phyloP scores from a whole-genome alignment of 306 rosid species.

The Arachis hypogaea region DNA sequence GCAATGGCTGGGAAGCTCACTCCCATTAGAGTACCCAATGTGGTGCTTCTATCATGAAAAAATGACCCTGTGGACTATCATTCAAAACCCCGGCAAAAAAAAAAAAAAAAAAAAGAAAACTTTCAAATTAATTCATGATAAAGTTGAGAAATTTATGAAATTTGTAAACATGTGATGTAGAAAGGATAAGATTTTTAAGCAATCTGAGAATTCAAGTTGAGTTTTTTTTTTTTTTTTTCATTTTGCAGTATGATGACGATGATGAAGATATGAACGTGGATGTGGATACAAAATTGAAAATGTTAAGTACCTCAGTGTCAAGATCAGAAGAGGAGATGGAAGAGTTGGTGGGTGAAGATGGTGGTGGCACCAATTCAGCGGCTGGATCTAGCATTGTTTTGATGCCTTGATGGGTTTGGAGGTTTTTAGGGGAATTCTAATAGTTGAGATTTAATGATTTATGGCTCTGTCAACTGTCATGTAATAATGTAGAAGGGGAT shows the following conservation, averaged over 20 bases:
- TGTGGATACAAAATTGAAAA: not conserved
- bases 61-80: constrained; percentile 92
- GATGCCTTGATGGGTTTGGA: not conserved
- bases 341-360: constrained; percentile 86
- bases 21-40: constrained; percentile 93
- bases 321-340: constrained; percentile 98
- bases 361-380: constrained; percentile 74
- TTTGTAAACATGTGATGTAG: constrained; percentile 32
- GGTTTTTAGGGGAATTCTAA: not conserved
- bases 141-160: not conserved
- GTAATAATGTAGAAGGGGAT: no score
- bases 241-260: no score
- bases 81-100: not conserved
- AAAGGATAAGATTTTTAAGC: not conserved
- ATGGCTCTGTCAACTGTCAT: no score
- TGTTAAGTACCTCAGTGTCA: constrained; percentile 68
- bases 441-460: no score
- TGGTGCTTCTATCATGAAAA: constrained; percentile 96
- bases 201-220: not conserved
- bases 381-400: constrained; percentile 81
- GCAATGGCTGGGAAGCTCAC: constrained; percentile 86
- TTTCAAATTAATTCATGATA: not conserved
- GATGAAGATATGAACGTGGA: not conserved
- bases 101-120: not conserved
- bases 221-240: no score